These are phyloP conservation scores for Phytophthora vignae DNA, from an alignment of 352 stramenopile genomes.

Conservation along the genomic window DNA sequence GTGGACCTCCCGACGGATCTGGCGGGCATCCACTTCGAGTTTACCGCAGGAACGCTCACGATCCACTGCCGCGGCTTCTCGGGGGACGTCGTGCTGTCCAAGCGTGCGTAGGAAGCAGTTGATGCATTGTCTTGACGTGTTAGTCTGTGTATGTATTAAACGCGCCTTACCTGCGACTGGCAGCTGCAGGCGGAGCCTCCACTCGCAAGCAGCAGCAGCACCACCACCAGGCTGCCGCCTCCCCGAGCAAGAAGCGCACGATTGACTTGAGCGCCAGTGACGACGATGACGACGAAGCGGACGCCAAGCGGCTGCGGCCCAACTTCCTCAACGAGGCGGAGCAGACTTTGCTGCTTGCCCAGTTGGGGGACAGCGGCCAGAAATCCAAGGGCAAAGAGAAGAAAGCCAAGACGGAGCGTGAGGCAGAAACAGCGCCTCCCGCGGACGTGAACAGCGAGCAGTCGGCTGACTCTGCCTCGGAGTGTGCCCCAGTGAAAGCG, in stretches of 20 bases:
- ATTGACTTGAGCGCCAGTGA: constrained; percentile 50
- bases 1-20: constrained; percentile 74
- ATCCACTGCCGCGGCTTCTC: constrained; percentile 84
- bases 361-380: constrained; percentile 42
- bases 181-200: constrained; percentile 20
- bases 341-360: constrained; percentile 65
- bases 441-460: constrained; percentile 9
- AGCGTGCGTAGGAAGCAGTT: constrained; percentile 42
- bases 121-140: not conserved
- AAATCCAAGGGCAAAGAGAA: constrained; percentile 19
- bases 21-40: constrained; percentile 72
- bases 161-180: not conserved
- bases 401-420: constrained; percentile 21
- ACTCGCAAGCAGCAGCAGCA: constrained; percentile 1
- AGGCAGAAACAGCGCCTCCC: not conserved
- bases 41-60: constrained; percentile 59
- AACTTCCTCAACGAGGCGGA: constrained; percentile 73
- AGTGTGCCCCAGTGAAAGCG: constrained; percentile 8
- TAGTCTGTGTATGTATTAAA: not conserved
- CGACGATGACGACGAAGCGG: constrained; percentile 41
- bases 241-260: constrained; percentile 59
- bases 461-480: constrained; percentile 5
- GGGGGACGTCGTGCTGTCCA: constrained; percentile 71
- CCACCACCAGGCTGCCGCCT: not conserved
- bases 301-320: constrained; percentile 55